Base-by-base conservation (phyloP, 257 asterid genomes). In the Scutellaria galericulata region DNA sequence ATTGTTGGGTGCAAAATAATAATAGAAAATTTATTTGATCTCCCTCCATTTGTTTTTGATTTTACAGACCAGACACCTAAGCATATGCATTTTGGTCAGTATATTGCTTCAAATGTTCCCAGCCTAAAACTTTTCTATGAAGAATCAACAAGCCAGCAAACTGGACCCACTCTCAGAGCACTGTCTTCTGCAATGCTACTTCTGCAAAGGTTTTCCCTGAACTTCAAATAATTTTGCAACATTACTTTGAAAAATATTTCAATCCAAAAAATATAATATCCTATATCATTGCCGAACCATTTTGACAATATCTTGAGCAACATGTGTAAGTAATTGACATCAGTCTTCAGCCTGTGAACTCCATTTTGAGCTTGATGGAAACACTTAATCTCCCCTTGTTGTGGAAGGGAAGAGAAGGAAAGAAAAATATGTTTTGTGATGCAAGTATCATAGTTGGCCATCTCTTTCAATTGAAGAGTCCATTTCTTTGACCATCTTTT, bases 21-120 rank as follows among this genome's bases (percentile, higher is more conserved):
- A 58, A 39, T 59, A 9, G 20, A 46, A 15, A 46, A 20, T 12
- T 52, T 18, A 20, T 22, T 40, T n/a, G 20, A 60, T 52, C 45
- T 78, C 15, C 15, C 53, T 58, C 35, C 41, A 50, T 59, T 56
- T 58, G 50, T 60, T 73, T 58, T 51, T 24, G 37, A 44, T 57
- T 75, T 47, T 79, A 80, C 97, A 95, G 99, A 88, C 70, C 83
- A 83, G 79, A 72, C 77, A 24, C 27, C 27, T 4, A 80, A 76
- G 73, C 88, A 82, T 76, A 55, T 90, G 77, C 88, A 85, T 72
- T 74, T 90, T 22, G 92, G 89, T 76, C 86, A 86, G 83, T 79
- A 88, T 77, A 78, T 95, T 76, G 95, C 92, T 60, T 88, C 90
- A 66, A 87, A 83, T n/a, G 90, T 90, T 39, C 92, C 92, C 75